phyloP scores from a whole-genome alignment of 1,284 basidiomycete species.

The Trametes polyzona region DNA sequence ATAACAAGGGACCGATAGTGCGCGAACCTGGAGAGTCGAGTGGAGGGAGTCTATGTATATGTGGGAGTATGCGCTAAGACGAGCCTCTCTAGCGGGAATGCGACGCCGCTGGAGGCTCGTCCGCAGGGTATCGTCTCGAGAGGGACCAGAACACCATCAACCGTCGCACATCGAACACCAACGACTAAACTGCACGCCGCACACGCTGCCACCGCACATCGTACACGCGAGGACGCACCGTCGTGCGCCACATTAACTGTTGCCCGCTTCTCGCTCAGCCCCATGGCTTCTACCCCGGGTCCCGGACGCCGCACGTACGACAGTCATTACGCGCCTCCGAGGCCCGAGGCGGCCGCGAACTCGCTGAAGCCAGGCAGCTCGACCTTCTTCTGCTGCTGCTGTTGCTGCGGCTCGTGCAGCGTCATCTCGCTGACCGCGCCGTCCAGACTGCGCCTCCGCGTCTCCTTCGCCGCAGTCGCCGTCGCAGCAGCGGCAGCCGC shows the following conservation, averaged over 20 bases:
- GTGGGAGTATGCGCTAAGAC: background rate
- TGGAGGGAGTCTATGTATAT: slow-evolving; percentile 1
- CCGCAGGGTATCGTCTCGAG: background rate
- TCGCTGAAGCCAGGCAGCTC: slow-evolving; percentile 64
- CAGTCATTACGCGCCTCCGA: slow-evolving; percentile 5
- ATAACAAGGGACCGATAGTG: background rate
- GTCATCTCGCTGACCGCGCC: slow-evolving; percentile 28
- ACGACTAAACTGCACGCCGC: background rate
- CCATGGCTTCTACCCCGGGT: too few species aligned
- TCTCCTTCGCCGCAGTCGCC: slow-evolving; percentile 21
- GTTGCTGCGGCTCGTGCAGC: slow-evolving; percentile 27
- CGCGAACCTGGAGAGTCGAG: background rate
- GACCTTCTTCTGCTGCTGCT: too few species aligned
- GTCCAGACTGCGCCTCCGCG: slow-evolving; percentile 28
- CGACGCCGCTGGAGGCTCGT: slow-evolving; percentile 8
- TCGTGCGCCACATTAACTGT: background rate
- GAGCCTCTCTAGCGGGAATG: too few species aligned
- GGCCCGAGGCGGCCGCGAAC: slow-evolving; percentile 57
- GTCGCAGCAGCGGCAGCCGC: slow-evolving; percentile 9
- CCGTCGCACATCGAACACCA: background rate
- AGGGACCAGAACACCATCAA: background rate
- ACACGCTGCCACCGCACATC: background rate
- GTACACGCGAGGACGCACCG: background rate
- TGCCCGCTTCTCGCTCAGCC: background rate
- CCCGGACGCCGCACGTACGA: too few species aligned